These are phyloP conservation scores for Tricladium varicosporioides DNA, from an alignment of 2,329 filamentous ascomycete genomes.

Conservation along the genomic window DNA sequence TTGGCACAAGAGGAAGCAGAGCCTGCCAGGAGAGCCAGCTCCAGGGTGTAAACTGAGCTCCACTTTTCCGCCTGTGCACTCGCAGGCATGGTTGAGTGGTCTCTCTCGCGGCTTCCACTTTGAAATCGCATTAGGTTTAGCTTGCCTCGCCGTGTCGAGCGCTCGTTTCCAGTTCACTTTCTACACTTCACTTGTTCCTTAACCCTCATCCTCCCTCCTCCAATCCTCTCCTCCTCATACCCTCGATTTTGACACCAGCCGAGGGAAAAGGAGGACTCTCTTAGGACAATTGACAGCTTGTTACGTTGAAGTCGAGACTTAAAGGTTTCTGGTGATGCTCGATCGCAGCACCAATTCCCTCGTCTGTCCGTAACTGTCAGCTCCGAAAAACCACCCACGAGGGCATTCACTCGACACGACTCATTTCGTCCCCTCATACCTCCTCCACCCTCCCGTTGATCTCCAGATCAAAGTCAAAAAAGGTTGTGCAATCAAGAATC, in stretches of 20 bases:
- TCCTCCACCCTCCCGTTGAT: conserved; percentile 4
- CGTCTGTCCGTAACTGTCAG: conserved; percentile 30
- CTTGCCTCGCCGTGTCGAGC: too few species aligned
- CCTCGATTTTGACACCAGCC: conserved; percentile 15
- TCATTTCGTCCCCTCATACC: not conserved
- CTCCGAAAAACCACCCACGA: conserved; percentile 16
- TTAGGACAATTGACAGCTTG: conserved; percentile 23
- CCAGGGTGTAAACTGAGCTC: too few species aligned
- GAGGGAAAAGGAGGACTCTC: conserved; percentile 21
- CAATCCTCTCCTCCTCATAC: conserved; percentile 17
- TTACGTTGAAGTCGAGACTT: conserved; percentile 21
- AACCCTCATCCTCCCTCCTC: conserved; percentile 15
- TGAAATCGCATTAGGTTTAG: too few species aligned
- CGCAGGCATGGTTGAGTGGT: too few species aligned
- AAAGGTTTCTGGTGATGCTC: conserved; percentile 11
- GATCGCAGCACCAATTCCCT: conserved; percentile 18
- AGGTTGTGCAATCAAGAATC: conserved; percentile 1
- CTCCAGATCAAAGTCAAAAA: not conserved
- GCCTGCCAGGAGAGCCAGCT: too few species aligned
- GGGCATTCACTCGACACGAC: conserved; percentile 15
- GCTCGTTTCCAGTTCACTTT: not conserved
- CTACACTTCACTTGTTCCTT: conserved; percentile 10
- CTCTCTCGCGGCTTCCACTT: too few species aligned
- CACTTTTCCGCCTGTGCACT: too few species aligned
- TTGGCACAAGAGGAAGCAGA: too few species aligned